Evolutionary conservation across 2,329 filamentous ascomycete species (phyloP).

Genomic region (Aspergillus proliferans): DNA sequence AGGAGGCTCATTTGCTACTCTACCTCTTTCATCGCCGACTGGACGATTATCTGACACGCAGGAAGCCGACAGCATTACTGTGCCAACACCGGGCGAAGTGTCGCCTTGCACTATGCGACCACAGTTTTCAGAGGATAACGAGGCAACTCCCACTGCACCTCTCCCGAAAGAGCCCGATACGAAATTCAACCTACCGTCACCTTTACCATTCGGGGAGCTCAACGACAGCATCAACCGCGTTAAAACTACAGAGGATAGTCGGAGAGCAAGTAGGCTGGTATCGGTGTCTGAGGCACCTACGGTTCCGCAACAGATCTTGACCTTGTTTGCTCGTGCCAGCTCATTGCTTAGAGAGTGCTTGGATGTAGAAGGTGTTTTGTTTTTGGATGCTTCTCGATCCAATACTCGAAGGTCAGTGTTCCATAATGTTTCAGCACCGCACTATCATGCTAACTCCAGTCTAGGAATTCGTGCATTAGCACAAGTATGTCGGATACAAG

Average conservation of each 20-base stretch:
- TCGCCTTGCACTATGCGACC: not conserved
- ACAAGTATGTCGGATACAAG: not conserved
- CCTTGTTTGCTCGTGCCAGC: constrained; percentile 39
- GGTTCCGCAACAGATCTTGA: constrained; percentile 7
- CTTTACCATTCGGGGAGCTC: not conserved
- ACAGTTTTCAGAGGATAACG: not conserved
- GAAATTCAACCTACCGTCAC: not conserved
- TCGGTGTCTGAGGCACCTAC: constrained; percentile 7
- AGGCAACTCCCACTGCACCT: not conserved
- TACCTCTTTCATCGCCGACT: not conserved
- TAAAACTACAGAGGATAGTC: constrained; percentile 2
- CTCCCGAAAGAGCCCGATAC: not conserved
- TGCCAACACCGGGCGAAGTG: not conserved
- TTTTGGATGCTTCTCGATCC: constrained; percentile 17
- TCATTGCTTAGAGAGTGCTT: constrained; percentile 36
- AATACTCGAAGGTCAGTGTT: constrained; percentile 16
- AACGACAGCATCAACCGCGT: constrained; percentile 5
- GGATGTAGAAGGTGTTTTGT: constrained; percentile 32
- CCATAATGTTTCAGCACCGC: not conserved
- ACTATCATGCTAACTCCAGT: not conserved
- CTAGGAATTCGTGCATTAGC: not conserved
- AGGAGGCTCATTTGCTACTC: not conserved
- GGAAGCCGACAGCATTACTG: not conserved
- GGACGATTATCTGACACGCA: not conserved
- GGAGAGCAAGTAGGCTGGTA: constrained; percentile 7